Conservation (phyloP, 139 green algal genomes). For the Chlamydomonas schloesseri region DNA sequence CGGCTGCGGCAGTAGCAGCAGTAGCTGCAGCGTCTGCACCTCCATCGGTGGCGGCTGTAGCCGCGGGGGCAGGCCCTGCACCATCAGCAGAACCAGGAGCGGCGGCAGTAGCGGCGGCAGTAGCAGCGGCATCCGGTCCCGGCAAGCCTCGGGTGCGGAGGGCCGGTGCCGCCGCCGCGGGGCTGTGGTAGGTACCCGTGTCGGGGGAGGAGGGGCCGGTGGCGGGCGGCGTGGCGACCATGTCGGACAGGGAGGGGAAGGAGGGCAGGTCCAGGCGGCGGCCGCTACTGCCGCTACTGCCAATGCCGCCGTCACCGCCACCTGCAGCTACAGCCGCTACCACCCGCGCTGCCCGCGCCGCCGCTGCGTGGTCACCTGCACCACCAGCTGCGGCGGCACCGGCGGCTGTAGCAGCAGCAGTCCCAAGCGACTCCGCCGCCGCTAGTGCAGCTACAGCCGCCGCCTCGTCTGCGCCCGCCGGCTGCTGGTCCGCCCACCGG, state of each 20-base stretch:
- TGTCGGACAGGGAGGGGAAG: constrained; percentile 34
- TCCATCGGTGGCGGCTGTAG: too few relatives aligned
- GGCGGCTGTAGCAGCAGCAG: background rate
- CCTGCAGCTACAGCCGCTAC: background rate
- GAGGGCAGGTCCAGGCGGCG: background rate
- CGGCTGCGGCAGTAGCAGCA: too few relatives aligned
- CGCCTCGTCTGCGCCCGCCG: background rate
- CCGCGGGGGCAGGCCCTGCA: too few relatives aligned
- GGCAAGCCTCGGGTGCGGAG: too few relatives aligned
- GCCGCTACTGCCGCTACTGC: too few relatives aligned
- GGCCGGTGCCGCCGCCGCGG: background rate
- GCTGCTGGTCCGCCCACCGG: background rate
- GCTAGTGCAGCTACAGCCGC: background rate
- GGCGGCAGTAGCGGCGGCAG: background rate
- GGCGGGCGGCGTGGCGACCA: background rate
- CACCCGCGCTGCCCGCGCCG: background rate
- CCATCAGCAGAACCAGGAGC: too few relatives aligned
- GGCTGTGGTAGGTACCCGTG: background rate
- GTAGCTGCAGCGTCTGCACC: background rate
- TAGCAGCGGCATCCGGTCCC: background rate
- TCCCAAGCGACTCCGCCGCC: background rate
- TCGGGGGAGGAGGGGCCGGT: background rate
- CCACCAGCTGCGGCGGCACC: background rate
- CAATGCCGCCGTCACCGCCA: background rate
- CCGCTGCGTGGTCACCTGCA: background rate